These are phyloP conservation scores for Tulasnella calospora DNA, from an alignment of 768 basidiomycete species.

Conservation along the genomic window DNA sequence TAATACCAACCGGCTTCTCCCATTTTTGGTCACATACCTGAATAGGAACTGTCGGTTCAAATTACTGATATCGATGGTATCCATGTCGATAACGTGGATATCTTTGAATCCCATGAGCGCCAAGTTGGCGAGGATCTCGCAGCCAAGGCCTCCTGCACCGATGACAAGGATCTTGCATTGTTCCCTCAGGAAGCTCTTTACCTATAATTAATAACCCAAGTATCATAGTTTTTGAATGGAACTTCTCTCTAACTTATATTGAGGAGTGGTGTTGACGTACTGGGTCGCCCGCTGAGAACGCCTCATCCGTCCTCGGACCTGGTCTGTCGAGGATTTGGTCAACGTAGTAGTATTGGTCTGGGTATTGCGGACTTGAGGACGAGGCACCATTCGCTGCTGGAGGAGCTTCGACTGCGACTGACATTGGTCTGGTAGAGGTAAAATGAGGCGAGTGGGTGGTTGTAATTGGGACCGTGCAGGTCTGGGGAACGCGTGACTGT, in stretches of 20 bases:
- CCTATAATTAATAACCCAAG: slow-evolving; percentile 45
- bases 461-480: too few species aligned
- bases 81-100: slow-evolving; percentile 99
- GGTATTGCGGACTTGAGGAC: slow-evolving; percentile 42
- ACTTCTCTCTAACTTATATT: not conserved
- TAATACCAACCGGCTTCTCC: not conserved
- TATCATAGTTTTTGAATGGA: not conserved
- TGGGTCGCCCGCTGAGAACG: slow-evolving; percentile 71
- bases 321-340: slow-evolving; percentile 80
- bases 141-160: slow-evolving; percentile 95
- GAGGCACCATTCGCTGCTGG: not conserved
- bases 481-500: too few species aligned
- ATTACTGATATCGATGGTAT: slow-evolving; percentile 99
- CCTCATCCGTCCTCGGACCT: slow-evolving; percentile 83
- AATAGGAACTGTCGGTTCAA: slow-evolving; percentile 98
- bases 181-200: slow-evolving; percentile 78
- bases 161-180: slow-evolving; percentile 93
- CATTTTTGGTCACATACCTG: slow-evolving; percentile 49
- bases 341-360: slow-evolving; percentile 68
- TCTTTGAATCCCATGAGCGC: slow-evolving; percentile 96
- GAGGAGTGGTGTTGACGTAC: slow-evolving; percentile 42
- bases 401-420: too few species aligned
- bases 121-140: slow-evolving; percentile 92
- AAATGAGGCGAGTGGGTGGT: too few species aligned
- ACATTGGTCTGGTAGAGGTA: too few species aligned